Evolutionary conservation across 768 basidiomycete genomes (phyloP).

Genomic region (Melanogaster broomeanus): DNA sequence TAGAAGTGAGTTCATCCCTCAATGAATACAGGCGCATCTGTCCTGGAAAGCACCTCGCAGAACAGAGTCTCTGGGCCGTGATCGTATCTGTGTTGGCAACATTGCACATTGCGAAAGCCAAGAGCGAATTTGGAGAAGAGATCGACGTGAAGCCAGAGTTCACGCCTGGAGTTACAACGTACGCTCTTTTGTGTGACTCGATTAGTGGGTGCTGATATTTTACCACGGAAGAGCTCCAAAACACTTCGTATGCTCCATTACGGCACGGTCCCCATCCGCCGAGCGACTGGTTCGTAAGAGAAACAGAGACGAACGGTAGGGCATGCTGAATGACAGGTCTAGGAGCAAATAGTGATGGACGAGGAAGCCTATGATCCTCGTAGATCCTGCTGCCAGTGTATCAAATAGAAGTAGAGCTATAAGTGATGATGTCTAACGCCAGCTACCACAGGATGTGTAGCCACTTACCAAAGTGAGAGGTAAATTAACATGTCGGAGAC

Average conservation of each 20-base stretch:
- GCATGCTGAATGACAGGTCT: background rate
- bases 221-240: slow-evolving; percentile 19
- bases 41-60: slow-evolving; percentile 37
- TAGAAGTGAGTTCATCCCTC: background rate
- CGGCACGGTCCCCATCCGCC: slow-evolving; percentile 10
- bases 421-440: background rate
- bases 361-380: background rate
- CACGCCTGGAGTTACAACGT: slow-evolving; percentile 23
- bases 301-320: background rate
- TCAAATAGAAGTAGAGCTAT: no score
- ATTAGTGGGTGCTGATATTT: background rate
- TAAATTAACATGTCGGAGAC: slow-evolving; percentile 4
- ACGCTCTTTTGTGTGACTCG: background rate
- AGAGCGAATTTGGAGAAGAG: slow-evolving; percentile 30
- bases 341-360: background rate
- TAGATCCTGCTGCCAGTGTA: background rate
- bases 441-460: background rate
- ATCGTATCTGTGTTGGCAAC: slow-evolving; percentile 34
- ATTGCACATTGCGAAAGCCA: slow-evolving; percentile 25
- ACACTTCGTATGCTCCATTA: slow-evolving; percentile 26
- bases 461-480: background rate
- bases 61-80: slow-evolving; percentile 33
- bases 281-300: slow-evolving; percentile 17
- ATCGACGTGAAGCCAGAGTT: slow-evolving; percentile 27
- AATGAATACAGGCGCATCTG: slow-evolving; percentile 29